Base-by-base conservation (phyloP, 345 rosid genomes). In the Lepidium sativum region DNA sequence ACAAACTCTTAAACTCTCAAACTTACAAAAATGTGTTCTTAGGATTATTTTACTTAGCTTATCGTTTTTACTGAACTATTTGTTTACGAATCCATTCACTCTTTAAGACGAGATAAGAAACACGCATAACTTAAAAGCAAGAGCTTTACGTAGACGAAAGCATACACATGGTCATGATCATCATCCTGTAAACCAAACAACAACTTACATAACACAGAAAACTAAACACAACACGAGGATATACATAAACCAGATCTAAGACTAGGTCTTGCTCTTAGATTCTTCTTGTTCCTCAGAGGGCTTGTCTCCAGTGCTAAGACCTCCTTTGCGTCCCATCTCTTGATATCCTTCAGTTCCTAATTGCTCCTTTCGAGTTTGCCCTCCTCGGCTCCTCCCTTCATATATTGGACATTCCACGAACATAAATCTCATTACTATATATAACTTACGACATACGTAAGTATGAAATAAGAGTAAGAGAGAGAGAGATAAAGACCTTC, bases 301-400 rank as follows among this genome's bases (percentile, higher is more conserved):
- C 68, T 71, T 61, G 18, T 79, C 83, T 12, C 43, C 68, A 0
- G 79, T 77, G 66, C 74, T 83, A 5, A 67, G 77, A 12, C 83
- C 83, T 1, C 86, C 86, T 33, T 83, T 77, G 20, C 74, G 56
- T 16, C 86, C 88, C 84, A 86, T 81, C 74, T 88, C 66, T 55
- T 80, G 79, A 53, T 77, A 86, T 56, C 89, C 92, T 77, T 85
- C 84, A 7, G 60, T 74, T 9, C 87, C 85, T 6, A 82, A 34
- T 60, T 88, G 92, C 35, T 84, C 88, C 75, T 48, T 85, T 51
- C 83, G 70, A 1, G 80, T 70, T 69, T 83, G 70, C 16, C 91
- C 87, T 56, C 92, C 88, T 14, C 78, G 76, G 70, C 79, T 80
- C 75, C 87, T 79, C 76, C 90, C 88, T 82, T 2, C 0, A 21